Evolutionary conservation across 208 protist species (phyloP), one percentile per base, ranked within the genome.

Genomic region (Balamuthia mandrillaris): DNA sequence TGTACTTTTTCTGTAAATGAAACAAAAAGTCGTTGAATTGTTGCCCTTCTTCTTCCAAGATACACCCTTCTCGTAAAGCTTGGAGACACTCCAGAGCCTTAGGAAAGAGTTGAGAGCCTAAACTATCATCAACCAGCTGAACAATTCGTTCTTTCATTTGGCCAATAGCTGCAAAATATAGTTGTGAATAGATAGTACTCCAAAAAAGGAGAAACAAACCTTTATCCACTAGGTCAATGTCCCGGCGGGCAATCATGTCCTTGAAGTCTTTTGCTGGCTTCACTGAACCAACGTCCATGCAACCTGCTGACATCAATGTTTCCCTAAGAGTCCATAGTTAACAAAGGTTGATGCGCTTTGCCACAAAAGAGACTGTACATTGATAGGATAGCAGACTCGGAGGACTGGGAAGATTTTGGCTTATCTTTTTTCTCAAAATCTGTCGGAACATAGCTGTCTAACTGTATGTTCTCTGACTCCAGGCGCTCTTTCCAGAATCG

Each of bases 61-160:
- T 85, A 81, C 94, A 96, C 72, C 89, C 90, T 39, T 77, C 35
- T 9, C 95, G 91, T n/a, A 97, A 85, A 7, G 88, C 88, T 10
- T 65, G 37, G 1, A 96, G 78, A 81, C 93, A 95, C 1, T 90
- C 87, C 10, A 92, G 63, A 21, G 93, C 94, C 74, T 95, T 96
- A 35, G 82, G 84, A 75, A 96, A 95, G 42, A 93, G 87, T 24
- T 86, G 83, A 44, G 91, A 85, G 60, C 90, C 91, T 9, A 95
- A 39, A 66, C 91, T 95, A 56, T 89, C 68, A 0, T 88, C 89
- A 1, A 96, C 87, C 12, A 96, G 86, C 51, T 91, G 86, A 10
- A 90, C 54, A 33, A 96, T 86, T 4, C 93, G 65, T 7, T 91
- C 75, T 44, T 77, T 75, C 63, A 96, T 92, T 47, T 93, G 90